phyloP scores from a whole-genome alignment of 1,284 basidiomycete species.

The Leucoagaricus sp. region DNA sequence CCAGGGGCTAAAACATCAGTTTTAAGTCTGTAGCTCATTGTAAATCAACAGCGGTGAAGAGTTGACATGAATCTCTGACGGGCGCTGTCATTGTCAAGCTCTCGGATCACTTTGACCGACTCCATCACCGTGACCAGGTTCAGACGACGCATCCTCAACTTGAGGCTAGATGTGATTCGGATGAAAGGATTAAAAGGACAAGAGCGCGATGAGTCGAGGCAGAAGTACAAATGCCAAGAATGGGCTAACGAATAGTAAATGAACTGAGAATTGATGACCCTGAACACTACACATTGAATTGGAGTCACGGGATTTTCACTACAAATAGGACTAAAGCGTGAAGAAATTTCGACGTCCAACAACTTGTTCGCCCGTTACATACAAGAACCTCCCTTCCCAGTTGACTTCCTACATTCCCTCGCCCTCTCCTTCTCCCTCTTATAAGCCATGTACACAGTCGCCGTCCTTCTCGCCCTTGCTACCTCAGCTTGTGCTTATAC shows the following conservation, averaged over 20 bases:
- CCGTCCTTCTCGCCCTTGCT: constrained; percentile 50
- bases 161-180: neutral
- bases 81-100: neutral
- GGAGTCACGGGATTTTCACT: neutral
- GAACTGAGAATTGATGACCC: neutral
- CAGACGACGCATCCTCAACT: too few relatives aligned
- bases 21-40: too few relatives aligned
- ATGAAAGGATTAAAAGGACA: neutral
- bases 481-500: constrained; percentile 61
- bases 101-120: too few relatives aligned
- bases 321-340: neutral
- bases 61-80: neutral
- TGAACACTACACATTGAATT: neutral
- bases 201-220: neutral
- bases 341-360: neutral
- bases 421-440: neutral
- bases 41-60: too few relatives aligned
- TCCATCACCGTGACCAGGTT: too few relatives aligned
- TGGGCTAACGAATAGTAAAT: neutral
- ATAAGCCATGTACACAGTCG: constrained; percentile 15
- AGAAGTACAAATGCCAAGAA: neutral
- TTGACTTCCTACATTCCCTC: constrained; percentile 9
- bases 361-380: neutral
- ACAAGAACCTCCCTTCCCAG: constrained; percentile 3
- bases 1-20: too few relatives aligned